Evolutionary conservation across 768 basidiomycete genomes (phyloP).

Genomic region (Phylloporus scabripes): DNA sequence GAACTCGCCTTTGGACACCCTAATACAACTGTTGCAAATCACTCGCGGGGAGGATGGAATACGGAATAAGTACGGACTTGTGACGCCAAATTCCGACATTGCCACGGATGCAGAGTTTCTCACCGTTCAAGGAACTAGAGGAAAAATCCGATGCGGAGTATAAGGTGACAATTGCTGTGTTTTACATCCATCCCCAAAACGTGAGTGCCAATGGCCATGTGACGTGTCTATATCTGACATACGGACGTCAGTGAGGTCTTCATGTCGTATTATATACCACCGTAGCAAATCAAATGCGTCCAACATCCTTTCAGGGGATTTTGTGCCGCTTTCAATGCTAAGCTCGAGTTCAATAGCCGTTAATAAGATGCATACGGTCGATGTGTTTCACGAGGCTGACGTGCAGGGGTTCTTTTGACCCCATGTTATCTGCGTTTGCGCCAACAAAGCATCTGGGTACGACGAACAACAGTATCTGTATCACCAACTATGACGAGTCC

Average conservation of each 20-base stretch:
- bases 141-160: slow-evolving; percentile 31
- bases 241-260: slow-evolving; percentile 28
- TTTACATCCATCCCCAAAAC: slow-evolving; percentile 28
- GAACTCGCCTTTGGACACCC: slow-evolving; percentile 34
- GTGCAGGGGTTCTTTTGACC: slow-evolving; percentile 35
- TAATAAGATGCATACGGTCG: slow-evolving; percentile 3
- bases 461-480: slow-evolving; percentile 27
- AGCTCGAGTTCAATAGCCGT: slow-evolving; percentile 35
- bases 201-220: slow-evolving; percentile 20
- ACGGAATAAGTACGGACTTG: slow-evolving; percentile 18
- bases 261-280: slow-evolving; percentile 31
- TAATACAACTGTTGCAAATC: slow-evolving; percentile 9
- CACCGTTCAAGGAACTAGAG: slow-evolving; percentile 16
- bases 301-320: slow-evolving; percentile 15
- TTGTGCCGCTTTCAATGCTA: slow-evolving; percentile 28
- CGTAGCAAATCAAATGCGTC: slow-evolving; percentile 25
- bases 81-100: slow-evolving; percentile 16
- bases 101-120: slow-evolving; percentile 16
- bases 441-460: slow-evolving; percentile 43
- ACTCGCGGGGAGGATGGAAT: slow-evolving; percentile 33
- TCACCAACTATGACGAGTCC: slow-evolving; percentile 34
- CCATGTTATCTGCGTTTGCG: slow-evolving; percentile 41
- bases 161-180: slow-evolving; percentile 8
- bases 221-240: background rate
- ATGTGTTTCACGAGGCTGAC: slow-evolving; percentile 1